phyloP scores from a whole-genome alignment of 805 yeast genomes.

The Blastobotrys chiropterorum region DNA sequence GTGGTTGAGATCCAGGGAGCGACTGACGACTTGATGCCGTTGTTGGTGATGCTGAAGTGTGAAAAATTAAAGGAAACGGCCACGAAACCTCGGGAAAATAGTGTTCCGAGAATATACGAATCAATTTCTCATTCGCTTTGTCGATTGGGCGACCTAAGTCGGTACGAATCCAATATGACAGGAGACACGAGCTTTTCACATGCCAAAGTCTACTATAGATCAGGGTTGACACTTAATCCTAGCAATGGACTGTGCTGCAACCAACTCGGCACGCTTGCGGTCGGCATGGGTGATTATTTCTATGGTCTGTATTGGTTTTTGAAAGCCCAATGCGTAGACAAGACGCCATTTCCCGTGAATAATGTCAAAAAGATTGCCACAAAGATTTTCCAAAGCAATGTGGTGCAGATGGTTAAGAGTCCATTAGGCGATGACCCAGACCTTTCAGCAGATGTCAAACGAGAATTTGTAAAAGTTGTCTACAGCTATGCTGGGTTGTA shows the following conservation, averaged over 20 bases:
- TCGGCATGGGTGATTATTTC: constrained; percentile 3
- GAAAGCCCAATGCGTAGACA: constrained; percentile 10
- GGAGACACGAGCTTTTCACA: constrained; percentile 5
- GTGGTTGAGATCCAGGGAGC: constrained; percentile 6
- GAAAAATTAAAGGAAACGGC: constrained; percentile 1
- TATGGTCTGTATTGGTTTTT: constrained; percentile 9
- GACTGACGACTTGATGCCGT: not conserved
- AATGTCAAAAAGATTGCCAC: constrained; percentile 5
- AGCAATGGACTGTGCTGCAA: constrained; percentile 10
- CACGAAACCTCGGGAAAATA: not conserved
- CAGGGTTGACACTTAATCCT: constrained; percentile 5
- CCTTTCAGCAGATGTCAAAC: not conserved
- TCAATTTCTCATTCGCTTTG: constrained; percentile 2
- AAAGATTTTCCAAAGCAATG: not conserved
- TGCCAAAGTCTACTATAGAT: constrained; percentile 10
- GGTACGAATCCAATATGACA: constrained; percentile 10
- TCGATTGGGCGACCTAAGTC: constrained; percentile 14
- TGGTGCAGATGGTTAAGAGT: not conserved
- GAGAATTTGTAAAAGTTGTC: not conserved
- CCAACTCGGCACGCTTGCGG: constrained; percentile 10
- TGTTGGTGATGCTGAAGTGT: constrained; percentile 1
- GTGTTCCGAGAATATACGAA: not conserved
- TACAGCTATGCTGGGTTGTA: not conserved
- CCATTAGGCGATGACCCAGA: not conserved
- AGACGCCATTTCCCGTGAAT: constrained; percentile 5